Conservation (phyloP, 805 yeast species). For the Teunomyces pallodes region DNA sequence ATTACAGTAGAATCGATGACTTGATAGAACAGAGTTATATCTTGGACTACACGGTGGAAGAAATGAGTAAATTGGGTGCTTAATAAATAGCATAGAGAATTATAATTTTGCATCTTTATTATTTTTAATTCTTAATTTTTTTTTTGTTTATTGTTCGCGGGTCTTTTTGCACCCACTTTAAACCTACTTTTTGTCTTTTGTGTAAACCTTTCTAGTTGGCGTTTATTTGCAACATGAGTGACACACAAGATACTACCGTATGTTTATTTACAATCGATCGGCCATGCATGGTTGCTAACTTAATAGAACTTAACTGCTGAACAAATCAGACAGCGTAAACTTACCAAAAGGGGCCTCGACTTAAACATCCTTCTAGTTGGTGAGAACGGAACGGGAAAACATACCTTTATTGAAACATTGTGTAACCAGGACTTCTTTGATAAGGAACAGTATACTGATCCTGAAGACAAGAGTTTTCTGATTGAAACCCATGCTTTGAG, state of each 20-base stretch:
- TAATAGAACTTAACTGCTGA: slow-evolving; percentile 15
- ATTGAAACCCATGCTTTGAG: slow-evolving; percentile 13
- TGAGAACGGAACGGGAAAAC: slow-evolving; percentile 55
- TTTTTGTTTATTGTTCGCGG: not conserved
- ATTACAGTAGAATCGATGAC: slow-evolving; percentile 70
- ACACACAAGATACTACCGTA: not conserved
- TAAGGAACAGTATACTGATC: slow-evolving; percentile 5
- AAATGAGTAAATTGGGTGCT: slow-evolving; percentile 49
- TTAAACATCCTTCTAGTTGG: slow-evolving; percentile 34
- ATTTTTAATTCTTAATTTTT: not conserved
- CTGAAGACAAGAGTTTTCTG: not conserved
- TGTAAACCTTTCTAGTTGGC: not conserved
- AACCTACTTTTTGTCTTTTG: not conserved
- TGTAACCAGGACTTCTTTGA: slow-evolving; percentile 20
- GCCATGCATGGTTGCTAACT: not conserved
- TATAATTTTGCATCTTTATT: not conserved
- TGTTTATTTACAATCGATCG: not conserved
- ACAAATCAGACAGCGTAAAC: slow-evolving; percentile 18
- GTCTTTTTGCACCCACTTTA: not conserved
- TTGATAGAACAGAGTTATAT: slow-evolving; percentile 82
- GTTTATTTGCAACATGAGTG: slow-evolving; percentile 1
- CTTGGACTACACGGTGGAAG: slow-evolving; percentile 78
- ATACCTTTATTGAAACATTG: slow-evolving; percentile 77
- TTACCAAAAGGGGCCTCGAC: slow-evolving; percentile 18
- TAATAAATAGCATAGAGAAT: slow-evolving; percentile 1